Evolutionary conservation across 768 basidiomycete genomes (phyloP).

Genomic region (Leccinum fibrillosum): DNA sequence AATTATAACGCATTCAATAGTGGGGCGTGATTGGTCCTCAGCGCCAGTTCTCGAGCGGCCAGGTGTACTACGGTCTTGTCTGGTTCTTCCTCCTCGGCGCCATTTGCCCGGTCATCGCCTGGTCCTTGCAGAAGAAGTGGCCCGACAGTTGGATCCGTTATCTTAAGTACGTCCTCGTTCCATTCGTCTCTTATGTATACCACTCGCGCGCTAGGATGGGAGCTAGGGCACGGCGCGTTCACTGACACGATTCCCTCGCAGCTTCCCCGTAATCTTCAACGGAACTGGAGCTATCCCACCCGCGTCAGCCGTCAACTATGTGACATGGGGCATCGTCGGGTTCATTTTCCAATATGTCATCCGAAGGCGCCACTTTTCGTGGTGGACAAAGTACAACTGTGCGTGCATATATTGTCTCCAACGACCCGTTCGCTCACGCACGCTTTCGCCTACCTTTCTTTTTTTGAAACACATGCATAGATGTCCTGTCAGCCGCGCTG

Average conservation of each 20-base stretch:
- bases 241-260: slow-evolving; percentile 16
- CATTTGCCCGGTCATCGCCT: slow-evolving; percentile 55
- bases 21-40: slow-evolving; percentile 83
- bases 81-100: slow-evolving; percentile 83
- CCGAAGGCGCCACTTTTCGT: slow-evolving; percentile 59
- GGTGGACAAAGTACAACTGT: slow-evolving; percentile 61
- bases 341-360: slow-evolving; percentile 66
- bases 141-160: slow-evolving; percentile 64
- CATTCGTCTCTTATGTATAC: not conserved
- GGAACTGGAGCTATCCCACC: slow-evolving; percentile 64
- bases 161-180: slow-evolving; percentile 49
- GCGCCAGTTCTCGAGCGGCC: slow-evolving; percentile 68
- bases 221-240: not conserved
- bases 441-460: not conserved
- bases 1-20: not conserved
- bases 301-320: slow-evolving; percentile 61
- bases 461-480: slow-evolving; percentile 15
- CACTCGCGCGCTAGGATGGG: not conserved
- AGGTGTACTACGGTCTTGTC: slow-evolving; percentile 57
- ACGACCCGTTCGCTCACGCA: slow-evolving; percentile 4
- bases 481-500: slow-evolving; percentile 68
- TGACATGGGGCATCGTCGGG: slow-evolving; percentile 64
- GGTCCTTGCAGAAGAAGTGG: slow-evolving; percentile 52
- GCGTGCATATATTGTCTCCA: not conserved
- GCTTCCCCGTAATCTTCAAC: slow-evolving; percentile 50